Evolutionary conservation across 805 yeast species (phyloP), one percentile per base, ranked within the genome.

Genomic region (Suhomyces emberorum): DNA sequence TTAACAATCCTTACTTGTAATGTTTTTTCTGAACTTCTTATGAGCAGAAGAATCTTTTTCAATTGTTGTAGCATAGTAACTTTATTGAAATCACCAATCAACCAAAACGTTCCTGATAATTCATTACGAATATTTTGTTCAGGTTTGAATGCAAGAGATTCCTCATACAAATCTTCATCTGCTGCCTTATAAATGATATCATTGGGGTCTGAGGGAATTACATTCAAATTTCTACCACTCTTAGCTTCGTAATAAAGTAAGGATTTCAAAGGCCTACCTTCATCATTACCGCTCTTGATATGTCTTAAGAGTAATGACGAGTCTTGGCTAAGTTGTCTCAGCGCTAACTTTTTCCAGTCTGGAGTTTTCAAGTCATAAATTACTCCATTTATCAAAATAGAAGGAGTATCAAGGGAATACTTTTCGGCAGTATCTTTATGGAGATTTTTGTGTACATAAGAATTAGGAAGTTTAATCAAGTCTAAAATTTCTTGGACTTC

Each of bases 341-440:
- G 69, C 49, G 82, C 56, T 1, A 72, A 53, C 28, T 63, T 62
- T 42, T 79, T 78, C 83, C 87, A 83, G 3, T 70, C 63, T 1
- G 69, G 52, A 4, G 65, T 59, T 24, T 60, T 65, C 46, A 81
- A 67, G 3, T 70, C 71, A 40, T 67, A 61, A 12, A 84, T 70
- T 5, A 81, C 79, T 29, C 98, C 98, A 56, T 91, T 84, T 19
- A 78, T 76, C 33, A 88, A 70, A 3, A 87, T 61, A 0, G 74
- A 56, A 0, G 91, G 80, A 1, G 55, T 52, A 0, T 49, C 48
- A 18, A 81, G 57, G 4, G 73, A 68, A 33, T 54, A 61, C 25
- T 40, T 49, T 9, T 45, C 34, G 9, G 62, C 52, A 6, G 62
- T 49, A 8, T 40, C 44, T 39, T 46, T 30, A 37, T 55, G 57